These are phyloP conservation scores for Solanum verrucosum DNA, from an alignment of 257 asterid genomes.

Conservation along the genomic window DNA sequence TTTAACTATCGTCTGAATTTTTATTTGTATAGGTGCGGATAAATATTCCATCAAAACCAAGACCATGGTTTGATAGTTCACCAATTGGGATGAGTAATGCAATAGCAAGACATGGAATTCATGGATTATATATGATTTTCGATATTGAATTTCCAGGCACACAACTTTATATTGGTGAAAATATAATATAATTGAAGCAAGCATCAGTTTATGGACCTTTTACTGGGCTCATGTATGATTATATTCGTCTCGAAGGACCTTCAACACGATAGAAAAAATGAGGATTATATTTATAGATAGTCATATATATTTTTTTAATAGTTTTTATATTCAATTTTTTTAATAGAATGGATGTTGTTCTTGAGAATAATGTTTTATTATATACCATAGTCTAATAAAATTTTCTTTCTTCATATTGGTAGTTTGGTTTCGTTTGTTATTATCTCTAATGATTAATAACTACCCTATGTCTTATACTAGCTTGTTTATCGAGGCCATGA, in stretches of 20 bases:
- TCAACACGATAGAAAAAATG: too few species aligned
- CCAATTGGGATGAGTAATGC: conserved; percentile 53
- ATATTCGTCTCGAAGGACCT: conserved; percentile 67
- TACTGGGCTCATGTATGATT: conserved; percentile 55
- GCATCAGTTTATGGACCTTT: conserved; percentile 26
- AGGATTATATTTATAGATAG: not conserved
- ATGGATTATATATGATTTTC: conserved; percentile 44
- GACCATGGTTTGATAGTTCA: conserved; percentile 33
- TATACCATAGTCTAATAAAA: too few species aligned
- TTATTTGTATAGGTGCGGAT: conserved; percentile 30
- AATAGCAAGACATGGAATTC: conserved; percentile 87
- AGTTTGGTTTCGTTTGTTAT: too few species aligned
- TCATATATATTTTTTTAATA: too few species aligned
- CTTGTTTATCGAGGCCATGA: too few species aligned
- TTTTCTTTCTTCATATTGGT: too few species aligned
- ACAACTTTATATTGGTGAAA: conserved; percentile 30
- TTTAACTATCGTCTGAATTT: not conserved
- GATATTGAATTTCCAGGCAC: conserved; percentile 23
- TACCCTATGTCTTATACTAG: too few species aligned
- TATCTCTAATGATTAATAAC: too few species aligned
- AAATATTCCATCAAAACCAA: conserved; percentile 12
- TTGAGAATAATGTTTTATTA: not conserved
- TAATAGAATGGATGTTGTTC: too few species aligned
- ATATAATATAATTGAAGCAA: conserved; percentile 42
- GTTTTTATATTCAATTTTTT: too few species aligned